A percentile compares a stretch with the other conserved stretches of the same genome.
Evolutionary conservation across 1,139 yeast genomes (phyloP).

Genomic region (Torulaspora pretoriensis): DNA sequence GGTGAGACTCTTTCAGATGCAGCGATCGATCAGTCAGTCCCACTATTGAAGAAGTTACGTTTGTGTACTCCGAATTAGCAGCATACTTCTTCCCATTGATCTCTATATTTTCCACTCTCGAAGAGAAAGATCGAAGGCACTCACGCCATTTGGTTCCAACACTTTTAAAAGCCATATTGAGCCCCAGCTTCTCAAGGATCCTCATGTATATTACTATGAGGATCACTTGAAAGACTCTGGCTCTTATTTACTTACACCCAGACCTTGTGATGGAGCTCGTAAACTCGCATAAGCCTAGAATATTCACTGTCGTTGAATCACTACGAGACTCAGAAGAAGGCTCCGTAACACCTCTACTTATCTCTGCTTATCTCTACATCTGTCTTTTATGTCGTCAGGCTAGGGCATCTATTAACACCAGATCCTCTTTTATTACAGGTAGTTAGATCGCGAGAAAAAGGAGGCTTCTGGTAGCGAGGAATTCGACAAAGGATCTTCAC

Average conservation of each 20-base stretch:
- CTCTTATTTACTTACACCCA: slow-evolving; percentile 5
- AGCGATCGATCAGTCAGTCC: slow-evolving; percentile 66
- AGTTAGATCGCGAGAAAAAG: slow-evolving; percentile 2
- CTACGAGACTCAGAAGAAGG: neutral
- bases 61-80: slow-evolving; percentile 73
- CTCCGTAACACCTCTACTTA: neutral
- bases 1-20: slow-evolving; percentile 73
- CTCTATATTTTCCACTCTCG: slow-evolving; percentile 36
- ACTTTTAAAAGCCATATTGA: slow-evolving; percentile 4
- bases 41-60: slow-evolving; percentile 72
- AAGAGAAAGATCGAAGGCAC: slow-evolving; percentile 7
- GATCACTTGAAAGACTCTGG: neutral
- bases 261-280: slow-evolving; percentile 4
- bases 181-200: too few relatives aligned
- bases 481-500: neutral
- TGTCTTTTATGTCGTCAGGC: slow-evolving; percentile 1
- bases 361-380: too few relatives aligned
- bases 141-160: slow-evolving; percentile 2
- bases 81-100: slow-evolving; percentile 52
- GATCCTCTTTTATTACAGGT: neutral
- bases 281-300: slow-evolving; percentile 3
- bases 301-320: too few relatives aligned
- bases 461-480: neutral
- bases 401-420: neutral
- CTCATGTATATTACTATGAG: neutral